Evolutionary conservation across 179 eudicot species (phyloP), one percentile per base, ranked within the genome.

Genomic region (Silene noctiflora): DNA sequence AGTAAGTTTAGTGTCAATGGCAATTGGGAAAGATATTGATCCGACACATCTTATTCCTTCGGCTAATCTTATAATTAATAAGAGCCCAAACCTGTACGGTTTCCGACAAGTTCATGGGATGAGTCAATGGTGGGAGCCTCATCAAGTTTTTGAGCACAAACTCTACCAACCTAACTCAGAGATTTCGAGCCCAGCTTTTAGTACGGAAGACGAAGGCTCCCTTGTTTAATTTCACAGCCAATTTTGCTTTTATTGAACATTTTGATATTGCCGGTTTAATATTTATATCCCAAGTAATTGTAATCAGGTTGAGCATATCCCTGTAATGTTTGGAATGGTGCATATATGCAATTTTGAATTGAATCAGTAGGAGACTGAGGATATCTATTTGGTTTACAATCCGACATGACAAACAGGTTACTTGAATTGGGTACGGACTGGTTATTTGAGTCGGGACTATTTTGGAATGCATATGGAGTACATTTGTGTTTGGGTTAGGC

Each of bases 1-100:
- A 17, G 85, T 87, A 31, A 80, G 91, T 39, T 60, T 81, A 25
- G 58, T 76, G 14, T 78, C 78, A 0, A 55, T 72, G 79, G 91
- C 83, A n/a, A 69, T 91, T 35, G 97, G 97, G 42, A 84, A 80
- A 75, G 84, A 80, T 61, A 82, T 81, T 10, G 96, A 92, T 74
- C 84, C 96, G 16, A 22, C 85, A 4, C 93, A 92, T 75, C 83
- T 91, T 11, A 76, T 92, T 35, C 97, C 96, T 64, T 89, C 89
- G 0, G 95, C 90, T 11, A 71, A 53, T 78, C 73, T 91, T 31
- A 67, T 77, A 2, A 83, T 84, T 27, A 90, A 87, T 71, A 21
- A 74, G 22, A 60, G 77, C 64, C 81, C 75, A 2, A 70, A 83
- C 2, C 68, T 35, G 29, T 63, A 44, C 13, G 89, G 83, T 44